Conservation (phyloP, 2,329 filamentous ascomycete genomes). For the Harringtonia aguacate region DNA sequence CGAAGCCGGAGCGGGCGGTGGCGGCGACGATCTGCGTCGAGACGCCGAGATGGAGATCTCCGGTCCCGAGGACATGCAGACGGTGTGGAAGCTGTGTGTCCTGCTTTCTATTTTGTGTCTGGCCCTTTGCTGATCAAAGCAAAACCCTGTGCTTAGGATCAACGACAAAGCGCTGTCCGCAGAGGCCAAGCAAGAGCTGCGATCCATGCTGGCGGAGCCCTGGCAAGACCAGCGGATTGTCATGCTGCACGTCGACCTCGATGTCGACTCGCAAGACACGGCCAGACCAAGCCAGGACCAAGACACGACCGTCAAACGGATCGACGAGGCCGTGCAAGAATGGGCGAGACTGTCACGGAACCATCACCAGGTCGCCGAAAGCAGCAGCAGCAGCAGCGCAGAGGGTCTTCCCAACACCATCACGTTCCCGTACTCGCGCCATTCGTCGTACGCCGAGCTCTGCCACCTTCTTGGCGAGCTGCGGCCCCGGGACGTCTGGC, state of each 20-base stretch:
- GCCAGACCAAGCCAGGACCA: too few species aligned
- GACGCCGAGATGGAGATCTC: conserved; percentile 54
- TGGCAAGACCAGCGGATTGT: too few species aligned
- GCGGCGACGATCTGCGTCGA: conserved; percentile 62
- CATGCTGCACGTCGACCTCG: too few species aligned
- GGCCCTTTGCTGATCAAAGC: too few species aligned
- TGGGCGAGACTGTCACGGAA: neutral
- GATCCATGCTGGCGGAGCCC: too few species aligned
- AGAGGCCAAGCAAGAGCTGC: too few species aligned
- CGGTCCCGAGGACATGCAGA: conserved; percentile 18
- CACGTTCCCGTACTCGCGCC: conserved; percentile 74
- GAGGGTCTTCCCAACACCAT: conserved; percentile 27
- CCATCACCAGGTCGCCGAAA: neutral
- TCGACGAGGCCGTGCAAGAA: neutral
- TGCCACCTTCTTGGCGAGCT: conserved; percentile 59
- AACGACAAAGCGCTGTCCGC: too few species aligned
- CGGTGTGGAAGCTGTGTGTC: conserved; percentile 22
- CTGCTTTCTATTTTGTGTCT: neutral
- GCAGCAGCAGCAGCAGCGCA: neutral
- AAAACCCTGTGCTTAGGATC: neutral
- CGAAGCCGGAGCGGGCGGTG: conserved; percentile 71
- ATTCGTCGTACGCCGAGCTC: conserved; percentile 77
- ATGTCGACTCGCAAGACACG: too few species aligned
- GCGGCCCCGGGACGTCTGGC: conserved; percentile 65
- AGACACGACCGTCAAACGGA: too few species aligned